phyloP scores from a whole-genome alignment of 345 rosid species.

The Odontarrhena argentea region DNA sequence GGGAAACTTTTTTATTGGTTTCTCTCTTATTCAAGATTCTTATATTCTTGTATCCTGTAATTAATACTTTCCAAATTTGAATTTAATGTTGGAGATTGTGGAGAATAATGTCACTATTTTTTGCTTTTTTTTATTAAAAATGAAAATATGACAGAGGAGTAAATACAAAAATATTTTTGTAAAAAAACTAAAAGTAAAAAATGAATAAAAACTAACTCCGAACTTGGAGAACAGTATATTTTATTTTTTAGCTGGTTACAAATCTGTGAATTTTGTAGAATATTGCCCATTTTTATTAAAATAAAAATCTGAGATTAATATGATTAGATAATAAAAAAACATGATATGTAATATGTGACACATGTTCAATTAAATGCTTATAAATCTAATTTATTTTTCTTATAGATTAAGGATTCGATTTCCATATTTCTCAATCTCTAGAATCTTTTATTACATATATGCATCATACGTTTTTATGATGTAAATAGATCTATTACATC shows the following conservation, averaged over 20 bases:
- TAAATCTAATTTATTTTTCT: background rate
- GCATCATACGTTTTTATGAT: background rate
- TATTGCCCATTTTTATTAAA: too few species aligned
- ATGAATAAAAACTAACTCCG: background rate
- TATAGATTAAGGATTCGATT: slow-evolving; percentile 1
- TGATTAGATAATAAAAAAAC: too few species aligned
- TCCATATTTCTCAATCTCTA: background rate
- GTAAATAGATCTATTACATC: background rate
- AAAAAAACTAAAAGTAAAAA: too few species aligned
- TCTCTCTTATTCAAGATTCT: slow-evolving; percentile 29
- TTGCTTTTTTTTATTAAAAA: background rate
- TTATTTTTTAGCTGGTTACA: too few species aligned
- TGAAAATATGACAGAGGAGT: too few species aligned
- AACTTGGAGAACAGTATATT: background rate
- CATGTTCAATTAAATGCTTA: too few species aligned
- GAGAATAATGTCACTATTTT: slow-evolving; percentile 24
- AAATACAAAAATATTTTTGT: too few species aligned
- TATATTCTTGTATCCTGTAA: slow-evolving; percentile 19
- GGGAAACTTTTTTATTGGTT: slow-evolving; percentile 19
- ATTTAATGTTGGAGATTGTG: background rate
- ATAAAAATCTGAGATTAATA: too few species aligned
- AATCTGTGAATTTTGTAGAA: too few species aligned
- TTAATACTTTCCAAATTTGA: slow-evolving; percentile 1
- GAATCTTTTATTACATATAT: background rate
- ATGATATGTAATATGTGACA: too few species aligned